Percentiles rank a stretch among this genome's conserved stretches.
Evolutionary conservation across 768 basidiomycete genomes (phyloP).

Genomic region (Mycena olivaceomarginata): DNA sequence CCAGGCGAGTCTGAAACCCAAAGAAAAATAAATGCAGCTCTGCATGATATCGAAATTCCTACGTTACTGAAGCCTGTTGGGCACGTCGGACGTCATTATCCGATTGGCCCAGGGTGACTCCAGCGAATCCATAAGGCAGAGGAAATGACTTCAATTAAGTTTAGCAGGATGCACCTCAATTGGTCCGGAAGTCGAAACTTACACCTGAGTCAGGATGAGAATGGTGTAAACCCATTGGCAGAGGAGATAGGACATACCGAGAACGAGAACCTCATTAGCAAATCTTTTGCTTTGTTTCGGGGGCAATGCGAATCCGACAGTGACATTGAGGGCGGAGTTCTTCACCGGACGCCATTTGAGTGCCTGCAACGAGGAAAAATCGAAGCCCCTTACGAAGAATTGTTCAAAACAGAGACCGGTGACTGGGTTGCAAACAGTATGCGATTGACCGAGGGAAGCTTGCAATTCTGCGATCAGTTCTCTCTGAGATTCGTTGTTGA

Average conservation of each 20-base stretch:
- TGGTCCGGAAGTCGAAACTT: not conserved
- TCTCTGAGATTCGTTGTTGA: not conserved
- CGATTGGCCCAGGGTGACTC: not conserved
- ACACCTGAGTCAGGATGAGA: not conserved
- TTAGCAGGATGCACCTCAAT: not conserved
- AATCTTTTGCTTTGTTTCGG: not conserved
- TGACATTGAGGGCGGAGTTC: constrained; percentile 16
- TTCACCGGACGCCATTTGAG: not conserved
- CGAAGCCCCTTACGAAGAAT: not conserved
- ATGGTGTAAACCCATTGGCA: not conserved
- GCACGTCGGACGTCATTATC: not conserved
- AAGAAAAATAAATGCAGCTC: not conserved
- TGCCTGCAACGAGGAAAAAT: too few species aligned
- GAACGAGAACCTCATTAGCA: constrained; percentile 11
- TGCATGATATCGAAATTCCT: not conserved
- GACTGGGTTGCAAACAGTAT: not conserved
- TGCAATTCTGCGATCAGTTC: not conserved
- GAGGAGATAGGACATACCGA: not conserved
- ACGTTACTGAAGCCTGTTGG: too few species aligned
- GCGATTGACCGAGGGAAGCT: not conserved
- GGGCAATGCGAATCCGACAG: constrained; percentile 10
- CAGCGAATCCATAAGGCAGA: constrained; percentile 27
- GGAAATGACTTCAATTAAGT: constrained; percentile 3
- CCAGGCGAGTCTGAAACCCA: not conserved
- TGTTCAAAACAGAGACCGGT: constrained; percentile 25